Base-by-base conservation (phyloP, 1,284 basidiomycete species). In the Tilletiaria anomala region DNA sequence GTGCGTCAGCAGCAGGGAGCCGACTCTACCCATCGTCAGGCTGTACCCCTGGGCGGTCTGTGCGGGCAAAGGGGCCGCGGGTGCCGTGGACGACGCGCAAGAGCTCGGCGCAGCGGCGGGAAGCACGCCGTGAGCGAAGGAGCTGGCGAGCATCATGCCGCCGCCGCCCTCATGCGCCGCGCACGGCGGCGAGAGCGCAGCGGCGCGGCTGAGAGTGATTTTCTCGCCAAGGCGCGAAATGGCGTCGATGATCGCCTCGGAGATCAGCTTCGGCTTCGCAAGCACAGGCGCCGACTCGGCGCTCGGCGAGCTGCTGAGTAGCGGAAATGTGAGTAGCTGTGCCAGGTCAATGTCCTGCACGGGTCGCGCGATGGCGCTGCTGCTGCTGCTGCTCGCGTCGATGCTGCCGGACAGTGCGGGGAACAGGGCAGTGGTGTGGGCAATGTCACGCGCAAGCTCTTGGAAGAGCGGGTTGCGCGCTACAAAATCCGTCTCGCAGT, bases 401-500 rank as follows among this genome's bases (percentile, higher is more conserved):
- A 5, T 34, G n/a, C 10, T n/a, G 5, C 38, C 37, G 0, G 53
- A 43, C 1, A 65, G 32, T 2, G 84, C 80, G 0, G 77, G 71
- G 40, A 86, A 73, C 65, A 80, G 83, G 1, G 88, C 87, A 19
- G 82, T 78, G 1, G 86, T 88, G 56, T 86, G 80, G 3, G 86
- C 82, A 51, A 94, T 79, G 52, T 86, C 80, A 29, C 75, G 73
- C 11, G 83, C 80, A 21, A 91, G 75, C 45, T 75, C 74, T 5
- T 76, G 73, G 61, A 96, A 96, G 6, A 89, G 73, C 45, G 82
- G 77, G 62, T 87, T 91, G 51, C 84, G 73, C 14, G 80, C 85
- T 11, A 94, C 89, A 67, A 94, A 94, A 70, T 96, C 89, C 32
- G 89, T 94, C 72, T 96, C 89, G 73, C 89, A 94, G 60, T 86